phyloP scores from a whole-genome alignment of 2,329 filamentous ascomycete genomes.

The Venturia asperata region DNA sequence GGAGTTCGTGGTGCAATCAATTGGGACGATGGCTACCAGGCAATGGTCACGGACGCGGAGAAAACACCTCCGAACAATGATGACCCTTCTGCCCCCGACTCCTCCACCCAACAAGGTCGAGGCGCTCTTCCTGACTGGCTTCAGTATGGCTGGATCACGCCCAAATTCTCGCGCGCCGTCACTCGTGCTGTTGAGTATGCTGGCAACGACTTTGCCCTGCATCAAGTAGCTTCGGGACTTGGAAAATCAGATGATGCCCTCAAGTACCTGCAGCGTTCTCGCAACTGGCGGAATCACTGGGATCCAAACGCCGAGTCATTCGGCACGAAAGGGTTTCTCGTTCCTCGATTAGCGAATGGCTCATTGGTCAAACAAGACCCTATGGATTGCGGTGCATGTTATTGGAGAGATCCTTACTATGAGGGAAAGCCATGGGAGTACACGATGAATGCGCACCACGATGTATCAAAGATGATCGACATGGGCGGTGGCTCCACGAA shows the following conservation, averaged over 20 bases:
- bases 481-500: conserved; percentile 48
- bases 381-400: conserved; percentile 54
- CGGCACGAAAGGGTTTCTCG: conserved; percentile 59
- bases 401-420: conserved; percentile 58
- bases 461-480: conserved; percentile 49
- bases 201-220: conserved; percentile 61
- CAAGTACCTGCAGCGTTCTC: conserved; percentile 56
- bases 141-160: conserved; percentile 57
- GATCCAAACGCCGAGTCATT: conserved; percentile 51
- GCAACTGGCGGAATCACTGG: conserved; percentile 68
- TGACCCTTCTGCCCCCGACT: conserved; percentile 50
- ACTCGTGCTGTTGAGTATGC: conserved; percentile 61
- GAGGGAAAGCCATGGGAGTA: conserved; percentile 59
- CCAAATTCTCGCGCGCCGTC: conserved; percentile 53
- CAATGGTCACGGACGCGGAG: conserved; percentile 54
- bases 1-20: conserved; percentile 55
- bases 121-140: conserved; percentile 65
- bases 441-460: conserved; percentile 62
- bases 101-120: conserved; percentile 60
- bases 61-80: conserved; percentile 52
- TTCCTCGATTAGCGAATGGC: conserved; percentile 48
- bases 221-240: conserved; percentile 56
- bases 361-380: conserved; percentile 45
- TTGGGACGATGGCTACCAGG: conserved; percentile 44
- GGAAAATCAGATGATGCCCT: conserved; percentile 44